Conservation (phyloP, 192 early-diverging fungal species). For the Linnemannia zychae region DNA sequence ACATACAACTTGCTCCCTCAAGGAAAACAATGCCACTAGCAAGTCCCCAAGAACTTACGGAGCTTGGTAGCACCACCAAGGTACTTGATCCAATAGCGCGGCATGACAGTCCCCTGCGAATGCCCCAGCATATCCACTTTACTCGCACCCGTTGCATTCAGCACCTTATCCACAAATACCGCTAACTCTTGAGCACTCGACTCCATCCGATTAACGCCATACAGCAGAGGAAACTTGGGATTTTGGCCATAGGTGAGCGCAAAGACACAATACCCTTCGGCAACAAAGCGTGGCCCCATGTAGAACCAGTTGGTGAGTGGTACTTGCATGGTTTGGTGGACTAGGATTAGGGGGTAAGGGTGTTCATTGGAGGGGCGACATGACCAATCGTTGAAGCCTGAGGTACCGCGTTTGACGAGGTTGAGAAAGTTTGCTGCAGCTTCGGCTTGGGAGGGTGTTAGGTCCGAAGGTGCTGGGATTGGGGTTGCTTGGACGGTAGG, state of each 20-base stretch:
- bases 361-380: background rate
- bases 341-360: background rate
- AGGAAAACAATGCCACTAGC: background rate
- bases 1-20: background rate
- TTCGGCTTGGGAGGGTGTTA: background rate
- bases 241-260: conserved; percentile 1
- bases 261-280: conserved; percentile 23
- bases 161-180: conserved; percentile 17
- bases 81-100: conserved; percentile 11
- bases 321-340: background rate
- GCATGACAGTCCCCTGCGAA: conserved; percentile 4
- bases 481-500: background rate
- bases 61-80: conserved; percentile 15
- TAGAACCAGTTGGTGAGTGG: background rate
- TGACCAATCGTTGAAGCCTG: conserved; percentile 1
- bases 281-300: background rate
- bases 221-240: background rate
- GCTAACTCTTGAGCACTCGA: background rate
- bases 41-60: background rate
- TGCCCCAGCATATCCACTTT: conserved; percentile 16
- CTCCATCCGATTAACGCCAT: conserved; percentile 6
- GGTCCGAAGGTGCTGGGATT: background rate
- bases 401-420: background rate
- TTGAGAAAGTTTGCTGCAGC: background rate
- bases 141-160: background rate